These are phyloP conservation scores for Musa itinerans DNA, from an alignment of 176 grass and related monocot genomes.

Conservation along the genomic window DNA sequence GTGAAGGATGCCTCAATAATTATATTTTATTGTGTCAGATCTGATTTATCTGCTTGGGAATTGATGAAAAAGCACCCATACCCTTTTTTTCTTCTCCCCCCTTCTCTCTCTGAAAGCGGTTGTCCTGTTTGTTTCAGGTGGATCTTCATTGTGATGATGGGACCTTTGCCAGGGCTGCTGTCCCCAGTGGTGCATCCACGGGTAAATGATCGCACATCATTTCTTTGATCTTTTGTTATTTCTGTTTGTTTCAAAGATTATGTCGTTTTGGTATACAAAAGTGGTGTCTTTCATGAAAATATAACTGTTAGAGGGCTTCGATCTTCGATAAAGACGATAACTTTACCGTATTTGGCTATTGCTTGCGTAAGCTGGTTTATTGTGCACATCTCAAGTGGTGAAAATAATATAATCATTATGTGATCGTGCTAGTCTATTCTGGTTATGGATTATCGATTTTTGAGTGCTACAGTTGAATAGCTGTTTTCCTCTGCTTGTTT, in stretches of 20 bases:
- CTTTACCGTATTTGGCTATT: too few species aligned
- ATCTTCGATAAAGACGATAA: too few species aligned
- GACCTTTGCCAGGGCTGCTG: slow-evolving; percentile 60
- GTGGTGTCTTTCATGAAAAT: background rate
- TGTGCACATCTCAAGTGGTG: too few species aligned
- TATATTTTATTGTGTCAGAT: background rate
- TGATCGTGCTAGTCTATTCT: background rate
- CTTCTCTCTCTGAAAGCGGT: too few species aligned
- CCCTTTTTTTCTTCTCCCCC: background rate
- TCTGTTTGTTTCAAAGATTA: background rate
- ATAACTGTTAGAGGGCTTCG: too few species aligned
- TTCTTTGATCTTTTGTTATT: slow-evolving; percentile 1
- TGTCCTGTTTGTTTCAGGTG: slow-evolving; percentile 27
- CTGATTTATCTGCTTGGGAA: background rate
- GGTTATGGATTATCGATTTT: background rate
- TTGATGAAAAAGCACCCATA: background rate
- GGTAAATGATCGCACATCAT: slow-evolving; percentile 22
- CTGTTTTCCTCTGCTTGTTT: background rate
- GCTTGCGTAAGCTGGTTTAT: too few species aligned
- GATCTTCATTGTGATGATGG: slow-evolving; percentile 65
- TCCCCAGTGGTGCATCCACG: slow-evolving; percentile 89
- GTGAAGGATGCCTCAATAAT: background rate
- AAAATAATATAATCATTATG: too few species aligned
- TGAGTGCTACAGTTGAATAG: background rate
- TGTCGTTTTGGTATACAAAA: background rate